Evolutionary conservation across 441 rosid species (phyloP).

Genomic region (Adansonia rubrostipa): DNA sequence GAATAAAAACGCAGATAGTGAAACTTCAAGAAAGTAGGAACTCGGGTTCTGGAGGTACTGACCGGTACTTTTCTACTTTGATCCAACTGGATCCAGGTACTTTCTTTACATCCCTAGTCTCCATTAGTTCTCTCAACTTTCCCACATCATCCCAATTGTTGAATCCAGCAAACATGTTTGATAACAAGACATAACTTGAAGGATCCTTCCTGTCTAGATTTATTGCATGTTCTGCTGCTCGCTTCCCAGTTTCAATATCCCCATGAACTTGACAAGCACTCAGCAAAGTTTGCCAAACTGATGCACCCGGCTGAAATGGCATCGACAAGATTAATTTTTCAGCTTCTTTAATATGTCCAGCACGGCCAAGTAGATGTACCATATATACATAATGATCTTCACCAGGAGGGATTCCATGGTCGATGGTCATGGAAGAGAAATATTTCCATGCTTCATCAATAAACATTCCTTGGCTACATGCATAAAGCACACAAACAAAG

Average conservation of each 20-base stretch:
- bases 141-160: constrained; percentile 54
- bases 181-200: constrained; percentile 50
- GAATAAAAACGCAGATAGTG: neutral
- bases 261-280: constrained; percentile 54
- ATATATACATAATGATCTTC: constrained; percentile 62
- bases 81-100: constrained; percentile 63
- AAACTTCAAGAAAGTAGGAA: neutral
- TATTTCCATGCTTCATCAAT: constrained; percentile 44
- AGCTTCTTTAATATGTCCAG: constrained; percentile 53
- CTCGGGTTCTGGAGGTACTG: neutral
- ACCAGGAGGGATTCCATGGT: constrained; percentile 46
- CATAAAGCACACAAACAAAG: constrained; percentile 43
- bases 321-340: constrained; percentile 48
- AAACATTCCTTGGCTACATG: constrained; percentile 51
- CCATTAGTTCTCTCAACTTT: constrained; percentile 47
- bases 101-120: constrained; percentile 52
- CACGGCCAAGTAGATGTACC: constrained; percentile 56
- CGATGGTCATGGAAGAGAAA: constrained; percentile 42
- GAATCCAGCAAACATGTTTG: constrained; percentile 54
- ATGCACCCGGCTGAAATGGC: constrained; percentile 51
- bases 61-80: constrained; percentile 26
- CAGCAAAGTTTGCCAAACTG: constrained; percentile 62
- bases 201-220: constrained; percentile 43
- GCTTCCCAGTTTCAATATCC: constrained; percentile 49
- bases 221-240: constrained; percentile 48